A percentile compares a stretch with the other conserved stretches of the same genome.
Evolutionary conservation across 1,284 basidiomycete genomes (phyloP).

Genomic region (Tetrapyrgos nigripes): DNA sequence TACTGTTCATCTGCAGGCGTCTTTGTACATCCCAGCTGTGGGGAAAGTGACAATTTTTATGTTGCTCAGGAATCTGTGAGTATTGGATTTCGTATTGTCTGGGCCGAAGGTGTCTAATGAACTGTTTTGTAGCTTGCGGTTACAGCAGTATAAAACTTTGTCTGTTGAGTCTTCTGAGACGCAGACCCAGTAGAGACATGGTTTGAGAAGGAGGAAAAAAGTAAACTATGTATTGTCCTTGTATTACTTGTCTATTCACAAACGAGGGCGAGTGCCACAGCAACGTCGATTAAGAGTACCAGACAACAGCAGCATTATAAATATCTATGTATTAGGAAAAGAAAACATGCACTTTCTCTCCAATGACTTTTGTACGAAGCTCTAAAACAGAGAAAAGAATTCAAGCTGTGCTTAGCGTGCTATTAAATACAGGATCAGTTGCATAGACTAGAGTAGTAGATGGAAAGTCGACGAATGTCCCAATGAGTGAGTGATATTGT

Average conservation of each 20-base stretch:
- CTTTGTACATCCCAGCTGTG: constrained; percentile 91
- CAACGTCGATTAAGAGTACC: too few species aligned
- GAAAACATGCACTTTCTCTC: too few species aligned
- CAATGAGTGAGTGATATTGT: constrained; percentile 1
- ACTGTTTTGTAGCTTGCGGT: constrained; percentile 59
- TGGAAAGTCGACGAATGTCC: background rate
- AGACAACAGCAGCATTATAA: too few species aligned
- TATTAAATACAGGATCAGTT: background rate
- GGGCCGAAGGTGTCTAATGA: constrained; percentile 7
- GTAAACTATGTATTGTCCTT: background rate
- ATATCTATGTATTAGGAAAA: too few species aligned
- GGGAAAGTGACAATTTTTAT: constrained; percentile 98
- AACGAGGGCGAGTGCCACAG: too few species aligned
- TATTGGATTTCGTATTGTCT: constrained; percentile 13
- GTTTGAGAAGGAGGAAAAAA: background rate
- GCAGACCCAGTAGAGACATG: constrained; percentile 28
- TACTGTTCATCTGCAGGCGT: constrained; percentile 63
- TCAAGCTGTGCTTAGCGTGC: too few species aligned
- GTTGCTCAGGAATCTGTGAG: constrained; percentile 92
- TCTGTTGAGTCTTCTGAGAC: too few species aligned
- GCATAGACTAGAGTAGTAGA: background rate
- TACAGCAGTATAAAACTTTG: constrained; percentile 70
- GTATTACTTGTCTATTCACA: background rate
- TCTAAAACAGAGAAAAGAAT: too few species aligned
- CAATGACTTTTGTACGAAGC: too few species aligned